Evolutionary conservation across 1,139 yeast species (phyloP), one percentile per base, ranked within the genome.

Genomic region (Kurtzmaniella quercitrusa): DNA sequence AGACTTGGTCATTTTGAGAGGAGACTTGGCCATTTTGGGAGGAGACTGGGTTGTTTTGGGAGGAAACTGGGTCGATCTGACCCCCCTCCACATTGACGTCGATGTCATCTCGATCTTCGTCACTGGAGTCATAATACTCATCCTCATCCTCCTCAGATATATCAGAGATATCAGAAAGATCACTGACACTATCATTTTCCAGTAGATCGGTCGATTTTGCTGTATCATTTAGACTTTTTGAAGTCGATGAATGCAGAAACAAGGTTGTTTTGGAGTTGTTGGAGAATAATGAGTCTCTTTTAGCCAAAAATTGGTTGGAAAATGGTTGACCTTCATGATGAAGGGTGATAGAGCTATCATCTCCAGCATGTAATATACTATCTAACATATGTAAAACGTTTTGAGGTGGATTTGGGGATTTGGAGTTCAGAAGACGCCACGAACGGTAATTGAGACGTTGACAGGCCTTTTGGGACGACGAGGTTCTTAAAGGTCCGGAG

Each of bases 81-180:
- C 21, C 40, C 14, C 44, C 46, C 10, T n/a, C 19, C 6, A 7
- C 4, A 7, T 8, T 33, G n/a, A 39, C 44, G 18, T 45, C 45
- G 2, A 47, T 44, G 9, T 43, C 47, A 16, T 41, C 44, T 25
- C 14, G 31, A 7, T 27, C 31, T 10, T 27, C 31, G 11, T 41
- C 43, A 17, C 43, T 38, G 15, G 40, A 40, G 34, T 46, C 47
- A 34, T 40, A 41, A 31, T 40, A 39, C n/a, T 41, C 43, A 31
- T 19, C 31, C 5, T 38, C 40, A 14, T 37, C 41, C 16, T 42
- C 41, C 25, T 57, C 68, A 29, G 65, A 63, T 5, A 65, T 64
- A 41, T 65, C 66, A 17, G 70, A 63, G 44, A 65, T 65, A 34
- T 66, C 67, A 9, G 63, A 57, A 31, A 34, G 19, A 11, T 55